Conservation (phyloP, 139 green algal species). For the Chlorella sp. region DNA sequence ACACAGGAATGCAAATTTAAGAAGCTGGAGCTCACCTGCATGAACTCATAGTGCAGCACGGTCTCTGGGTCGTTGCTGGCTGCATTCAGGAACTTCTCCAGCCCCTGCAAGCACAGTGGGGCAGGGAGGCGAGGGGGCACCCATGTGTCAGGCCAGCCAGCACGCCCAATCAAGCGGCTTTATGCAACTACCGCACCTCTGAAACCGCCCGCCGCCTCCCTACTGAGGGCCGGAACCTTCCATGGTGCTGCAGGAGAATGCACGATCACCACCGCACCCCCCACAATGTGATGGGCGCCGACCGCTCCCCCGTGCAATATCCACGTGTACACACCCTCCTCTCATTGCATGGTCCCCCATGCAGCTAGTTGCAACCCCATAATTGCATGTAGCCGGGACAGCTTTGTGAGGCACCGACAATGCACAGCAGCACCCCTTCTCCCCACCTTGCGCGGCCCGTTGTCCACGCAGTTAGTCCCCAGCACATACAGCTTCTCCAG, state of each 20-base stretch:
- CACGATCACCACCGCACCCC: too few species aligned
- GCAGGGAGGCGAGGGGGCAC: neutral
- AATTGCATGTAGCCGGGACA: too few species aligned
- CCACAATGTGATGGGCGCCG: too few species aligned
- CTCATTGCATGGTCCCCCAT: too few species aligned
- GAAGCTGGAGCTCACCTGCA: constrained; percentile 45
- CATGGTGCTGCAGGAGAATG: too few species aligned
- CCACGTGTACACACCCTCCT: too few species aligned
- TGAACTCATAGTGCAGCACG: constrained; percentile 97
- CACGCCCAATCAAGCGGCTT: neutral
- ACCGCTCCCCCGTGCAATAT: too few species aligned
- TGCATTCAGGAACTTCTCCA: constrained; percentile 92
- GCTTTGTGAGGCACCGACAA: neutral
- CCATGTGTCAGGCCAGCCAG: neutral
- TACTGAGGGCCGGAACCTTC: too few species aligned
- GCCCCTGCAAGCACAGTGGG: constrained; percentile 43
- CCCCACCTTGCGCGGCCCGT: constrained; percentile 70
- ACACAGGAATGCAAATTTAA: too few species aligned
- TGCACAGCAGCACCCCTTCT: neutral
- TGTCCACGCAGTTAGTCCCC: constrained; percentile 95
- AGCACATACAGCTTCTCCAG: constrained; percentile 97
- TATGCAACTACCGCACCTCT: neutral
- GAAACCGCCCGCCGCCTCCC: too few species aligned
- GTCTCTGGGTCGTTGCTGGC: constrained; percentile 79
- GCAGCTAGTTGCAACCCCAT: too few species aligned